A percentile compares a stretch with the other conserved stretches of the same genome.
Evolutionary conservation across 139 green algal species (phyloP).

Genomic region (Picochlorum sp.): DNA sequence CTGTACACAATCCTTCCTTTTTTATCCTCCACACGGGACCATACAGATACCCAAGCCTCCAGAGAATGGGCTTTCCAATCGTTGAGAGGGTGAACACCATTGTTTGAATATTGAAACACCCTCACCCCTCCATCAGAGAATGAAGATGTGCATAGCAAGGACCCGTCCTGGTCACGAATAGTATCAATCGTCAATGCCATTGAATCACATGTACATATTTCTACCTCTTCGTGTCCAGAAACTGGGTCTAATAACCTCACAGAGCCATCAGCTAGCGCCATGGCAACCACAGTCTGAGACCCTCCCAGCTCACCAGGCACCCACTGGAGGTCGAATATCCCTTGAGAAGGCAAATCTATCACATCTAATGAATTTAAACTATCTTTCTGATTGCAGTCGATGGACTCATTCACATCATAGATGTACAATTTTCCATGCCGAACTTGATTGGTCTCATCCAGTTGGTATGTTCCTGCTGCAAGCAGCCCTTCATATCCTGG

Average conservation of each 20-base stretch:
- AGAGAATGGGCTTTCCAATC: conserved; percentile 49
- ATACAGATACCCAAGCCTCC: conserved; percentile 51
- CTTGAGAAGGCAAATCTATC: conserved; percentile 5
- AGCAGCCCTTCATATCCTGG: conserved; percentile 13
- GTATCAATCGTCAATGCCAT: conserved; percentile 12
- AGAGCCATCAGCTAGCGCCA: conserved; percentile 20
- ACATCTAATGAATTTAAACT: too few species aligned
- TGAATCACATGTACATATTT: not conserved
- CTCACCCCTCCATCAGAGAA: conserved; percentile 1
- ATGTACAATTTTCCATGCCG: conserved; percentile 43
- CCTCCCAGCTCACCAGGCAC: not conserved
- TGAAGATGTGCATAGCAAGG: conserved; percentile 4
- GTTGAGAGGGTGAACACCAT: conserved; percentile 12
- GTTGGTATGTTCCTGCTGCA: conserved; percentile 59
- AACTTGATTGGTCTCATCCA: conserved; percentile 39
- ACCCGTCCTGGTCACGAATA: not conserved
- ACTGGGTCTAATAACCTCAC: conserved; percentile 6
- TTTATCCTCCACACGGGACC: conserved; percentile 19
- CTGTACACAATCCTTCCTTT: conserved; percentile 40
- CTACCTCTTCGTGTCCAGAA: not conserved
- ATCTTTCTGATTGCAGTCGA: too few species aligned
- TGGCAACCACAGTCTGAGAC: conserved; percentile 10
- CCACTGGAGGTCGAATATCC: conserved; percentile 30
- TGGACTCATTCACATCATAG: conserved; percentile 8
- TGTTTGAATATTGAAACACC: not conserved